Percentiles rank a stretch among this genome's conserved stretches.
These are phyloP conservation scores for Amniculicola lignicola DNA, from an alignment of 495 filamentous ascomycete genomes.

Conservation along the genomic window DNA sequence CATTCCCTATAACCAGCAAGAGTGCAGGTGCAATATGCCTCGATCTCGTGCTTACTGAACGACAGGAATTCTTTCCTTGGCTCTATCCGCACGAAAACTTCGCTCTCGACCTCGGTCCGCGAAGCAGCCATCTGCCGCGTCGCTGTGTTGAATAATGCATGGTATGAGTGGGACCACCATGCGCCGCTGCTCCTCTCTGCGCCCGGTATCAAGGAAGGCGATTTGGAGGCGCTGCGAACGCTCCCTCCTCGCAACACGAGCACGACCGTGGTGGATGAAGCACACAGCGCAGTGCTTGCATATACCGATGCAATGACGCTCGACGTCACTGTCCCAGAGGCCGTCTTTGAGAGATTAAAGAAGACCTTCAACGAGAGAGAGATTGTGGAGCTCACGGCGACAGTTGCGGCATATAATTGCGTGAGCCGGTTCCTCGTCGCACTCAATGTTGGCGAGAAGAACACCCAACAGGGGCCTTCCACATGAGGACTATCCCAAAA, in stretches of 20 bases:
- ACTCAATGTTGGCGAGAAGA: constrained; percentile 69
- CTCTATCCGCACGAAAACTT: constrained; percentile 38
- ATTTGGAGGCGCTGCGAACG: constrained; percentile 34
- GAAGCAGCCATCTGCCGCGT: constrained; percentile 42
- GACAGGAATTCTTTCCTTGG: constrained; percentile 39
- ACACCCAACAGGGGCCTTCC: constrained; percentile 26
- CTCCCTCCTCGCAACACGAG: constrained; percentile 27
- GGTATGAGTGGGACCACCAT: constrained; percentile 42
- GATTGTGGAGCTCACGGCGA: constrained; percentile 59
- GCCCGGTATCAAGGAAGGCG: constrained; percentile 51
- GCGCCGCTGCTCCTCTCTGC: constrained; percentile 30
- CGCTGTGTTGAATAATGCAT: constrained; percentile 40
- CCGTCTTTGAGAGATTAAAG: constrained; percentile 47
- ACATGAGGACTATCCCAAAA: too few relatives aligned
- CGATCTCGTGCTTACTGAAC: neutral
- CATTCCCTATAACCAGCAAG: neutral
- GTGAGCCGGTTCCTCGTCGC: constrained; percentile 83
- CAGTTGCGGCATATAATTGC: constrained; percentile 81
- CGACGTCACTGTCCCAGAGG: constrained; percentile 35
- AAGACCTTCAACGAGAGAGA: constrained; percentile 48
- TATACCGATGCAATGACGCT: constrained; percentile 41
- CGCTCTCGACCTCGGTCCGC: constrained; percentile 30
- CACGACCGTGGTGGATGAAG: constrained; percentile 29
- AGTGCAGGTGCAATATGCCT: neutral
- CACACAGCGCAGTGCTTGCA: constrained; percentile 35